A percentile compares a stretch with the other conserved stretches of the same genome.
phyloP scores from a whole-genome alignment of 257 asterid genomes.

The Nemophila menziesii region DNA sequence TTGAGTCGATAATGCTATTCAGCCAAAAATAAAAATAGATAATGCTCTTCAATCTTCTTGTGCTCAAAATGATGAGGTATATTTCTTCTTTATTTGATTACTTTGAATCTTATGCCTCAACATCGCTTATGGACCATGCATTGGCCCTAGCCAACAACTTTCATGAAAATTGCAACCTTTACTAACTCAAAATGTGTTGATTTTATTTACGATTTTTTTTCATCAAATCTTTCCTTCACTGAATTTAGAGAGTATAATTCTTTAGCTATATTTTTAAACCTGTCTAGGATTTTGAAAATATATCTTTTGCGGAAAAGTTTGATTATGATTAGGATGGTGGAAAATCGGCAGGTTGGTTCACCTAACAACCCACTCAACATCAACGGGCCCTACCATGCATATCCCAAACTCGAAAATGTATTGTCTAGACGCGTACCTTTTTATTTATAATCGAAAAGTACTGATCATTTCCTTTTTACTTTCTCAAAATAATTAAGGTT shows the following conservation, averaged over 20 bases:
- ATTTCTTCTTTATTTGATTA: not conserved
- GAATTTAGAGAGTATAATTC: too few relatives aligned
- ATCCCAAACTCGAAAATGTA: slow-evolving; percentile 14
- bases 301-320: not conserved
- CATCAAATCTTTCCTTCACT: too few relatives aligned
- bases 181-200: too few relatives aligned
- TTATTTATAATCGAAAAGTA: not conserved
- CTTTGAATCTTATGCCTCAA: not conserved
- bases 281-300: too few relatives aligned
- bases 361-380: slow-evolving; percentile 22
- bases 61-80: not conserved
- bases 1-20: not conserved
- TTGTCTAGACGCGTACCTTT: slow-evolving; percentile 2
- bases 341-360: slow-evolving; percentile 4
- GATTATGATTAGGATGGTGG: slow-evolving; percentile 4
- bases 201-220: too few relatives aligned
- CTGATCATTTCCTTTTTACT: too few relatives aligned
- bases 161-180: too few relatives aligned
- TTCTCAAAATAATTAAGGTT: too few relatives aligned
- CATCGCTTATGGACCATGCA: not conserved
- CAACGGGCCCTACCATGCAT: slow-evolving; percentile 16
- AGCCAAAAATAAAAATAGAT: not conserved
- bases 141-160: not conserved
- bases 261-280: too few relatives aligned
- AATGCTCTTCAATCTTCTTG: not conserved